Evolutionary conservation across 148 eudicot species (phyloP).

Genomic region (Vaccinium corymbosum): DNA sequence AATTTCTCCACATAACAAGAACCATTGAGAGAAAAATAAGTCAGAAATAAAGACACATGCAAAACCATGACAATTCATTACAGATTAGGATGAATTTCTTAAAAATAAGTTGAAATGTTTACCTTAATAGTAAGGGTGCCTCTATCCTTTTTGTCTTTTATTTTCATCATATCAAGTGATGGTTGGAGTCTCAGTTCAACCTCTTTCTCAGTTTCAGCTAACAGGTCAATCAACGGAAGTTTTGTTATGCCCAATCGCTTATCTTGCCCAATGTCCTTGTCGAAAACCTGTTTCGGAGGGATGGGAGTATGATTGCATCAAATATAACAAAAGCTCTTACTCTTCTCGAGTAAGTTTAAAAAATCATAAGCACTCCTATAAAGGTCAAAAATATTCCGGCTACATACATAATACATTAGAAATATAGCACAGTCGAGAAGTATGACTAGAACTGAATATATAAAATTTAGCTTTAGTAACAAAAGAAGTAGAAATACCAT

Average conservation of each 20-base stretch:
- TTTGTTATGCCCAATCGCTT: slow-evolving; percentile 76
- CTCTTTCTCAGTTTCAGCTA: slow-evolving; percentile 55
- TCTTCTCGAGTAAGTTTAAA: neutral
- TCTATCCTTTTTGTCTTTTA: slow-evolving; percentile 91
- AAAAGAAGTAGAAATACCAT: neutral
- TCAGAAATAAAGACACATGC: neutral
- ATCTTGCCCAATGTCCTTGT: slow-evolving; percentile 89
- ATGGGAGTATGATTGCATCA: neutral
- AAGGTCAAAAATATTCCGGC: neutral
- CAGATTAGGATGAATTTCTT: neutral
- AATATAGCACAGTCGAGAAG: neutral
- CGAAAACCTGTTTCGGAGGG: slow-evolving; percentile 63
- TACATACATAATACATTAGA: neutral
- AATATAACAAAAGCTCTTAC: neutral
- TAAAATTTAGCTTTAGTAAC: neutral
- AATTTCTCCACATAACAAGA: neutral
- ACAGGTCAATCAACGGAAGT: slow-evolving; percentile 61
- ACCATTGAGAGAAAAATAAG: neutral
- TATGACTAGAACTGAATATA: neutral
- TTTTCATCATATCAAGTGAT: slow-evolving; percentile 70
- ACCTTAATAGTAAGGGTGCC: slow-evolving; percentile 86
- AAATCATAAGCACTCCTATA: neutral
- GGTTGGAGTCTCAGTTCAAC: slow-evolving; percentile 63
- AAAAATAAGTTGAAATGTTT: slow-evolving; percentile 3
- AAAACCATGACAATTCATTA: neutral